A percentile compares a stretch with the other conserved stretches of the same genome.
phyloP scores from a whole-genome alignment of 1,284 basidiomycete species.

The Ceratobasidium sp. region DNA sequence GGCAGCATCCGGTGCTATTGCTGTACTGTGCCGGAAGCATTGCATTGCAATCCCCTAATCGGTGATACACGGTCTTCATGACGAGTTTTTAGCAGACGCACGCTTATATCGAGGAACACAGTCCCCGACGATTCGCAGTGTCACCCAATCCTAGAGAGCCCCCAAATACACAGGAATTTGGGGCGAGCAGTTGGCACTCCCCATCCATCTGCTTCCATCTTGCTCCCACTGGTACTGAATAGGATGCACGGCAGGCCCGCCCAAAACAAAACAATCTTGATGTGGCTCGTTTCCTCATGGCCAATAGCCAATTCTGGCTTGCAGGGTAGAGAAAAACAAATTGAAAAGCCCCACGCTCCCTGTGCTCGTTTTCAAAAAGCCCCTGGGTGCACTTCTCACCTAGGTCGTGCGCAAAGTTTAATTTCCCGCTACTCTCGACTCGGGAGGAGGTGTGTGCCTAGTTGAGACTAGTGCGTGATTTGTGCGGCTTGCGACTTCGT shows the following conservation, averaged over 20 bases:
- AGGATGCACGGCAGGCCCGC: background rate
- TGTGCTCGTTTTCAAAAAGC: background rate
- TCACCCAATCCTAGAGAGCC: background rate
- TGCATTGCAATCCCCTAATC: background rate
- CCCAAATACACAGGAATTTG: background rate
- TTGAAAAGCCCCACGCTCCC: background rate
- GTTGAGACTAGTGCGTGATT: background rate
- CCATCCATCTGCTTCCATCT: background rate
- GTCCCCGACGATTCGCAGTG: background rate
- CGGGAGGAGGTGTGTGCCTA: background rate
- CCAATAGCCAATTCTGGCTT: background rate
- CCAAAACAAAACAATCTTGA: background rate
- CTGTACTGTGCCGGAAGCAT: background rate
- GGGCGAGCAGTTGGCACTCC: background rate
- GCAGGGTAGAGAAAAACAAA: background rate
- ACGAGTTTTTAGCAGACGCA: background rate
- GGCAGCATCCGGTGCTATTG: background rate
- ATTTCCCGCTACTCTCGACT: background rate
- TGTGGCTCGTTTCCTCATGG: slow-evolving; percentile 1
- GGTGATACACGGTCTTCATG: background rate
- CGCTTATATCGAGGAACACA: background rate
- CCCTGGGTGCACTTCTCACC: background rate
- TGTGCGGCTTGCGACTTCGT: background rate
- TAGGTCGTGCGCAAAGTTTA: background rate
- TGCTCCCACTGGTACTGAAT: background rate